phyloP scores from a whole-genome alignment of 306 rosid genomes.

The Parietaria judaica region DNA sequence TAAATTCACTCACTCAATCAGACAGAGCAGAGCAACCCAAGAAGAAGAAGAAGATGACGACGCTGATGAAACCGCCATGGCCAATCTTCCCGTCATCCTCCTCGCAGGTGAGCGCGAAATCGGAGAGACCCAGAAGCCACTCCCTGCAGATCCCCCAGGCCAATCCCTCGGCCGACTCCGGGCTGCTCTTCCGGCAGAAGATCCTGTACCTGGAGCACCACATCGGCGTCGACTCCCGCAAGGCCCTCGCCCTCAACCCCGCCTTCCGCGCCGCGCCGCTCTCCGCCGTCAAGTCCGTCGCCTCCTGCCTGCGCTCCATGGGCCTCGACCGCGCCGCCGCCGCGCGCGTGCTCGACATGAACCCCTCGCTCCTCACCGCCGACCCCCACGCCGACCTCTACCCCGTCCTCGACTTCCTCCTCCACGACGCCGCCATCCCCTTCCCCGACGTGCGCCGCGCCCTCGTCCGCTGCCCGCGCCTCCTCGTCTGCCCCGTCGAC shows the following conservation, averaged over 20 bases:
- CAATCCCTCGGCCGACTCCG: constrained; percentile 37
- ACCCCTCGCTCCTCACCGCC: constrained; percentile 58
- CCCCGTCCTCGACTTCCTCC: constrained; percentile 73
- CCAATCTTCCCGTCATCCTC: constrained; percentile 14
- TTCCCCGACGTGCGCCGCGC: constrained; percentile 44
- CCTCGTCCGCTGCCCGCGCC: constrained; percentile 58
- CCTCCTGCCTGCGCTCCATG: constrained; percentile 53
- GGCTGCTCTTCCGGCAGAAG: constrained; percentile 63
- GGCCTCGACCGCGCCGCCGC: constrained; percentile 46
- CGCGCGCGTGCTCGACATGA: constrained; percentile 78
- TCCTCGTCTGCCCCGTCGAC: constrained; percentile 48
- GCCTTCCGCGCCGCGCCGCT: constrained; percentile 45
- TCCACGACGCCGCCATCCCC: constrained; percentile 54
- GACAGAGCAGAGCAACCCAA: not conserved
- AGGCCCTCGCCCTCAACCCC: constrained; percentile 61
- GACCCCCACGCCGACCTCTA: constrained; percentile 56
- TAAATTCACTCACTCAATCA: no score
- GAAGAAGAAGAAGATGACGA: not conserved
- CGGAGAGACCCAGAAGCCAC: constrained; percentile 10
- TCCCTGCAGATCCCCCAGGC: no score
- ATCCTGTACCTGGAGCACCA: constrained; percentile 52
- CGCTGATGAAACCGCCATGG: constrained; percentile 4
- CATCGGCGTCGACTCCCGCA: constrained; percentile 45
- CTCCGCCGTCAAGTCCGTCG: constrained; percentile 46
- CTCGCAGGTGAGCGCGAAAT: constrained; percentile 15